These are phyloP conservation scores for Pyrenophora graminea DNA, from an alignment of 2,329 filamentous ascomycete species.

Conservation along the genomic window DNA sequence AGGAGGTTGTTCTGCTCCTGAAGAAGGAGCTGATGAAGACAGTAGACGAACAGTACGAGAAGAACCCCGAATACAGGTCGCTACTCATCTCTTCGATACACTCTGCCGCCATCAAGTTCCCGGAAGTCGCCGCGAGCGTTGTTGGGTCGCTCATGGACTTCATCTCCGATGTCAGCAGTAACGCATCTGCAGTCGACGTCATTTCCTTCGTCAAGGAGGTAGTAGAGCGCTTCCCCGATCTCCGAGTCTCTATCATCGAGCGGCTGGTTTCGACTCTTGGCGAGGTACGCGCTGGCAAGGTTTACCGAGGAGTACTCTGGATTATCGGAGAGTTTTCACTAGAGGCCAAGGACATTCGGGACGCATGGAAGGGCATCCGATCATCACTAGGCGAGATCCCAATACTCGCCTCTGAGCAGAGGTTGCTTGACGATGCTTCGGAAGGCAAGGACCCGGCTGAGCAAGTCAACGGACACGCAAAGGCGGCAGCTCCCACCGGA, in stretches of 20 bases:
- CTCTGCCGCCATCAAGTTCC: conserved; percentile 98
- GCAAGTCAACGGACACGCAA: conserved; percentile 80
- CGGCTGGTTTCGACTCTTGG: conserved; percentile 86
- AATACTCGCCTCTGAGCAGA: conserved; percentile 92
- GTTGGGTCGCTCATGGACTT: conserved; percentile 99
- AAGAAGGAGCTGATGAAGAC: conserved; percentile 99
- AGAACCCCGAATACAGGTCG: conserved; percentile 67
- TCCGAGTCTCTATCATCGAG: conserved; percentile 84
- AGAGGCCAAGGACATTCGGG: conserved; percentile 89
- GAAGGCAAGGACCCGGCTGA: conserved; percentile 64
- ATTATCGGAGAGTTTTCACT: conserved; percentile 97
- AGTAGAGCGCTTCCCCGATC: conserved; percentile 93
- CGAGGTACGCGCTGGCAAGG: conserved; percentile 94
- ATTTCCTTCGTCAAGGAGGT: conserved; percentile 99
- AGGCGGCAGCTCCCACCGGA: conserved; percentile 74
- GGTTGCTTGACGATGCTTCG: conserved; percentile 78
- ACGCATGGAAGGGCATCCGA: conserved; percentile 95
- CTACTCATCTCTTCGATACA: conserved; percentile 96
- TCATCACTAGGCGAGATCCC: conserved; percentile 95
- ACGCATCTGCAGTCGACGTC: conserved; percentile 92
- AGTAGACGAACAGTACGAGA: conserved; percentile 97
- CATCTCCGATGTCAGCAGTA: conserved; percentile 98
- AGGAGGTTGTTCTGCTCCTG: conserved; percentile 91
- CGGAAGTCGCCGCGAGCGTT: conserved; percentile 94
- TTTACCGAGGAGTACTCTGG: conserved; percentile 95